Evolutionary conservation across 2,329 filamentous ascomycete species (phyloP), one percentile per base, ranked within the genome.

Genomic region (Penicillium palitans): DNA sequence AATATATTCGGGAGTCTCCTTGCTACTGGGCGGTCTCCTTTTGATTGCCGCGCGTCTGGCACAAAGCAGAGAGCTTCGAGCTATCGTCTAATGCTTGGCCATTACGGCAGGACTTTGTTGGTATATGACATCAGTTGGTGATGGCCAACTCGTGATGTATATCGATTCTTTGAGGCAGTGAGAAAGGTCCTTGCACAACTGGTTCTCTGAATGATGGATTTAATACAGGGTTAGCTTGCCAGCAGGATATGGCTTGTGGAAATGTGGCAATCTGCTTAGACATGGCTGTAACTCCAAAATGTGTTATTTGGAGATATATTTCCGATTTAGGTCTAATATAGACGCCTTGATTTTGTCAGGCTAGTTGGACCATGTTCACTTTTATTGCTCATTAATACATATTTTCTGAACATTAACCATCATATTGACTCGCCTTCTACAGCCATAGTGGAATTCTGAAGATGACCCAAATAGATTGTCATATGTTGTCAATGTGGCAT

Each of bases 1-100:
- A 0, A 68, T 78, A 27, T 80, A 72, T 64, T 59, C 75, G 35
- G 72, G 71, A 0, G 60, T 66, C 3, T 69, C 70, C 8, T 61
- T 79, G 5, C 27, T 77, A 0, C 44, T 71, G 0, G 76, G 75
- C 2, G 66, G 66, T 9, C 10, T 67, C 0, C 58, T 66, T 10
- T 47, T 65, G 6, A 44, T 60, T 19, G 21, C 47, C 29, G 57
- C 61, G 6, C 55, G 62, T 9, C 48, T 66, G 12, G 39, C 21
- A 4, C 64, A 65, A 29, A 51, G 41, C 27, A 25, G 40, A 27
- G 19, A 49, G 4, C 33, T 66, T 10, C 21, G 25, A 10, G 62
- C 59, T 0, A 37, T 61, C 31, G 35, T 65, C 5, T 57, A 25
- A 31, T 41, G 0, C 9, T 47, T 39, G n/a, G 1, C 17, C 1